Evolutionary conservation across 768 basidiomycete genomes (phyloP), one percentile per base, ranked within the genome.

Genomic region (Hortiboletus flavorubellus): DNA sequence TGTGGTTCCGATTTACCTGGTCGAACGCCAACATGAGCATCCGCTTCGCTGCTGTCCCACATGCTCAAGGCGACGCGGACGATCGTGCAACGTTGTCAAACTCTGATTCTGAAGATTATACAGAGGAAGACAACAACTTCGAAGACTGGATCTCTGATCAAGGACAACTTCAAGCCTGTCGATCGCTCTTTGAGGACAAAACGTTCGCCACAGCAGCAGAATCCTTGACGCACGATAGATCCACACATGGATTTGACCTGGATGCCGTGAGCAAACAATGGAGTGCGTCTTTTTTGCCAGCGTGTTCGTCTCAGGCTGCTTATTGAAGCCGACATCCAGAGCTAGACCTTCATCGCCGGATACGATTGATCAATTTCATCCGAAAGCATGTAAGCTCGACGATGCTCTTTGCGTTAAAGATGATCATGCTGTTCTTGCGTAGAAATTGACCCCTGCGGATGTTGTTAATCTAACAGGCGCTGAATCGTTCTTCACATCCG

Each of bases 351-450:
- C 86, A 93, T 70, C 81, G 82, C 52, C 80, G 89, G 18, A 86
- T 93, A 61, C 82, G 90, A 46, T 72, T 97, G 48, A 84, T 97
- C 72, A 97, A 97, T 69, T 90, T 81, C 71, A 92, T 96, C 65
- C 76, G 94, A 54, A 87, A 82, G 72, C 80, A 83, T 71, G 92
- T 91, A 51, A 52, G 65, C 38, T 26, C 15, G 2, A 5, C 8
- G 11, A 16, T 42, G 5, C 42, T 45, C 18, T 46, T 41, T 34
- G 0, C 11, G 5, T 29, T 3, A 8, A 50, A 34, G 39, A 46
- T 56, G 29, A 45, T 52, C 49, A 31, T 35, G 3, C 56, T 51
- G 34, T 31, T 62, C 38, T 51, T 38, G 34, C 54, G 4, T 67
- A 91, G 89, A 85, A 81, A 71, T 73, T 78, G 46, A 69, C 78